Base-by-base conservation (phyloP, 73 alveolate species). In the Symbiodinium natans region DNA sequence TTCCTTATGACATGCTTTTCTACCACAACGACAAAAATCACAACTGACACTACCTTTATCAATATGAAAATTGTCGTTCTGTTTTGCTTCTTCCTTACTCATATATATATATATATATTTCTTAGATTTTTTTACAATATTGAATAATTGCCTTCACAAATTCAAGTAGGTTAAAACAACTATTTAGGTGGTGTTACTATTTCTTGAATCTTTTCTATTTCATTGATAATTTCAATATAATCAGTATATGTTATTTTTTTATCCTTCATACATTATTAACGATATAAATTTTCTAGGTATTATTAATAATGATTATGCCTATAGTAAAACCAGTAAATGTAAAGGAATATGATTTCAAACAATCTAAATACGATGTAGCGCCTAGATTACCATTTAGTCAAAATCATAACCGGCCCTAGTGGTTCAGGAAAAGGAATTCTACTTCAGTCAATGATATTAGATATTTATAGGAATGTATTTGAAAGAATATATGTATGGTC, bases 391-490 rank as follows among this genome's bases (percentile, higher is more conserved):
- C 90, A 39, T 82, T 82, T 41, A 13, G 41, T 34, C 56, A n/a
- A 38, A 39, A 82, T 82, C 0, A 82, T 82, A 36, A 82, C 63
- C 31, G 90, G 90, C 36, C 90, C 90, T 3, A 34, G 59, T 3
- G 90, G 90, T 36, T 82, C 90, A 82, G 90, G 90, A 82, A 82
- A 82, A 41, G 34, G 63, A 25, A 41, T 82, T 17, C 36, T 82
- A 77, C 86, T 77, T 29, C 41, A 33, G 23, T 34, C 41, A 19
- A 36, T 77, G 86, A 19, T 77, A 34, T 36, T 77, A 13, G 86
- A 77, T 34, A 34, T 77, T 2, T 77, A 77, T 41, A 82, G 63
- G 41, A 25, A n/a, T 21, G 90, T 82, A 1, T 82, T 82, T 82
- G 41, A 38, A 0, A 0, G 90, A 0, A 39, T 82, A 1, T 82